phyloP scores from a whole-genome alignment of 2,329 filamentous ascomycete species.

The Diaporthe ampelina region DNA sequence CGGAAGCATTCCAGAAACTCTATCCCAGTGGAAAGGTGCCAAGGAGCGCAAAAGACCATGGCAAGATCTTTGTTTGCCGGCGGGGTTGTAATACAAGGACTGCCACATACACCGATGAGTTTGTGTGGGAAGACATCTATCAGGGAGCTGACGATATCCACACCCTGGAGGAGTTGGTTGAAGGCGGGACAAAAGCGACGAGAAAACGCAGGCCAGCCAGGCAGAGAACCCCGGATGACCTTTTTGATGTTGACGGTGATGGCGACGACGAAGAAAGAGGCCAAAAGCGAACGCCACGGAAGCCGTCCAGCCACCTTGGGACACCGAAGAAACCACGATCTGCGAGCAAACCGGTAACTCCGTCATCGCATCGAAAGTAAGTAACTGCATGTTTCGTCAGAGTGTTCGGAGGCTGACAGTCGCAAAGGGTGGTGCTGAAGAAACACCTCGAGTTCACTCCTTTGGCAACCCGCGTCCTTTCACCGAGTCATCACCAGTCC shows the following conservation, averaged over 20 bases:
- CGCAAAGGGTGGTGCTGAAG: constrained; percentile 75
- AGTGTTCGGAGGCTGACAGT: constrained; percentile 48
- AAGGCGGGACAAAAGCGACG: constrained; percentile 79
- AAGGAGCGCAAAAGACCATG: constrained; percentile 79
- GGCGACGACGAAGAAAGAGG: constrained; percentile 52
- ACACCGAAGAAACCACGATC: constrained; percentile 73
- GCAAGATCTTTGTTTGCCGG: constrained; percentile 91
- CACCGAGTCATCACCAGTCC: constrained; percentile 79
- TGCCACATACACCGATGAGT: constrained; percentile 91
- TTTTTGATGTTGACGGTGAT: constrained; percentile 50
- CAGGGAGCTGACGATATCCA: constrained; percentile 74
- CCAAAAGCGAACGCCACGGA: constrained; percentile 52
- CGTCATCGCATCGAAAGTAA: constrained; percentile 58
- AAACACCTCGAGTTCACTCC: constrained; percentile 96
- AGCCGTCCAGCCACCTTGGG: constrained; percentile 49
- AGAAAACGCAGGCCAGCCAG: constrained; percentile 60
- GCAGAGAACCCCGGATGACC: constrained; percentile 49
- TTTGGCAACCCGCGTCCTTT: constrained; percentile 87
- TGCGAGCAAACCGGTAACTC: constrained; percentile 58
- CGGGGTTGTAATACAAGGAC: constrained; percentile 91
- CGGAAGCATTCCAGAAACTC: constrained; percentile 73
- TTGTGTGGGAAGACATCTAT: constrained; percentile 90
- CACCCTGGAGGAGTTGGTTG: constrained; percentile 75
- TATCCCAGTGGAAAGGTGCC: constrained; percentile 84
- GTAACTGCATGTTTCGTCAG: constrained; percentile 60